Percentiles rank a stretch among this genome's conserved stretches.
Conservation (phyloP, 108 stramenopile species). For the Cylindrotheca closterium region DNA sequence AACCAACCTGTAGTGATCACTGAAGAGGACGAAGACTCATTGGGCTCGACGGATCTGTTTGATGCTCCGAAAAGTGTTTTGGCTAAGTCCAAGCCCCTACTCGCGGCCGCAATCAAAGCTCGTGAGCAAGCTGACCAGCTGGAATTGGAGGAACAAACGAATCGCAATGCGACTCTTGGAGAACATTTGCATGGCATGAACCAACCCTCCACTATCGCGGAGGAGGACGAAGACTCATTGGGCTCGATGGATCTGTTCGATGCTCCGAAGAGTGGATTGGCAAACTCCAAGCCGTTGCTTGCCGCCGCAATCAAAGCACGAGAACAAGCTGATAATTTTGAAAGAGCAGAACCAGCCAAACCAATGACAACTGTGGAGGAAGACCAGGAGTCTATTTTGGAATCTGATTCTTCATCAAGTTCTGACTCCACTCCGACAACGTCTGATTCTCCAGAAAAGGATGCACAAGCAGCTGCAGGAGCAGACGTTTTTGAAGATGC, state of each 20-base stretch:
- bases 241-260: slow-evolving; percentile 14
- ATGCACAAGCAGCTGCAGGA: too few species aligned
- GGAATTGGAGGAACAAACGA: background rate
- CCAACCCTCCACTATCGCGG: slow-evolving; percentile 3
- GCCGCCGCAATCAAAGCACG: slow-evolving; percentile 19
- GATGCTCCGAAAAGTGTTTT: slow-evolving; percentile 8
- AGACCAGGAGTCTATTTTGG: too few species aligned
- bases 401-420: too few species aligned
- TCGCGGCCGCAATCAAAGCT: slow-evolving; percentile 17
- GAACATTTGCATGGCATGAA: background rate
- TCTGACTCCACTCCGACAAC: too few species aligned
- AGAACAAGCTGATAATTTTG: slow-evolving; percentile 3
- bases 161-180: background rate
- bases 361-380: too few species aligned
- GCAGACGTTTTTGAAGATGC: too few species aligned
- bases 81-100: slow-evolving; percentile 10
- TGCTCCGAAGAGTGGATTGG: slow-evolving; percentile 1
- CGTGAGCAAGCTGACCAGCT: slow-evolving; percentile 8
- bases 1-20: slow-evolving; percentile 1
- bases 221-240: slow-evolving; percentile 8
- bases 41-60: background rate
- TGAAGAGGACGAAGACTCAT: slow-evolving; percentile 16
- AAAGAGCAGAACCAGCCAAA: background rate
- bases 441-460: too few species aligned
- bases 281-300: slow-evolving; percentile 9